Percentiles rank a stretch among this genome's conserved stretches.
phyloP scores from a whole-genome alignment of 768 basidiomycete species.

The Podaxis sp. region DNA sequence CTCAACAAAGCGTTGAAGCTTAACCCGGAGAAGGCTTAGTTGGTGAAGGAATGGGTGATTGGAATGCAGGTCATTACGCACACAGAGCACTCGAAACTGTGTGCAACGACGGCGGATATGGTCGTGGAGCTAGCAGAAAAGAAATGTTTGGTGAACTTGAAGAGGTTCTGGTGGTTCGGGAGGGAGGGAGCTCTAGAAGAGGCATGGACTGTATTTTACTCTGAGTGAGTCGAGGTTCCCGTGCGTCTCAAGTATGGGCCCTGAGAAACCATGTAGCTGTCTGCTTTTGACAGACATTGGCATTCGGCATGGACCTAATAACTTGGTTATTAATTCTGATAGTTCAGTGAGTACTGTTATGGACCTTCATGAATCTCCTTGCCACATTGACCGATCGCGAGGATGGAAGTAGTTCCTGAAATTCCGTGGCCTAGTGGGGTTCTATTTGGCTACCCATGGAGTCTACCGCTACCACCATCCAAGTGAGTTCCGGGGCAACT shows the following conservation, averaged over 20 bases:
- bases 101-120: not conserved
- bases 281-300: slow-evolving; percentile 7
- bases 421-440: not conserved
- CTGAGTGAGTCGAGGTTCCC: not conserved
- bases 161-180: slow-evolving; percentile 8
- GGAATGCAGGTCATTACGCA: not conserved
- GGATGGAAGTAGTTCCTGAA: not conserved
- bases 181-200: slow-evolving; percentile 21
- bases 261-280: not conserved
- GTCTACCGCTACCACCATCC: slow-evolving; percentile 5
- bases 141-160: not conserved
- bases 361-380: not conserved
- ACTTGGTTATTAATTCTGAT: slow-evolving; percentile 1
- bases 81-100: not conserved
- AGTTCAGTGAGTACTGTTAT: not conserved
- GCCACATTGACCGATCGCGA: not conserved
- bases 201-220: not conserved
- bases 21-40: not conserved
- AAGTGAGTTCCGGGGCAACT: not conserved
- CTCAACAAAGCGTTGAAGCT: not conserved
- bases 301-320: not conserved
- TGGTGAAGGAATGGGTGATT: not conserved
- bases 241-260: not conserved
- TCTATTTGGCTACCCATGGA: slow-evolving; percentile 1
- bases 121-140: not conserved